Conservation (phyloP, 805 yeast genomes). For the Pichia phayaonensis region DNA sequence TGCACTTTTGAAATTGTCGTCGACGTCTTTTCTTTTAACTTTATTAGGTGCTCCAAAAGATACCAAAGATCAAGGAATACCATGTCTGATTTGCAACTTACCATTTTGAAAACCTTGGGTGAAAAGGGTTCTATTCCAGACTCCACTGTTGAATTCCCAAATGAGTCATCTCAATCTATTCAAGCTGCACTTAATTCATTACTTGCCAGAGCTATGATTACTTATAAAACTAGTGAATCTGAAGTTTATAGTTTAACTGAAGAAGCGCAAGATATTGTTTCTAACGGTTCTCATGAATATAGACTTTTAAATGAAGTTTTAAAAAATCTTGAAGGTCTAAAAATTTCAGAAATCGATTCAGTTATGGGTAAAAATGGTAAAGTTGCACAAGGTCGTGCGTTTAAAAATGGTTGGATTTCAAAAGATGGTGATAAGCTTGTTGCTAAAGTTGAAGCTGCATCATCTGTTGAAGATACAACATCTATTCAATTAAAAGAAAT, state of each 20-base stretch:
- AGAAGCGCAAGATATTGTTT: conserved; percentile 76
- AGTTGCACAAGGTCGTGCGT: conserved; percentile 95
- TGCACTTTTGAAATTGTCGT: not conserved
- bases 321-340: conserved; percentile 68
- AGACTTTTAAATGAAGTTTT: conserved; percentile 70
- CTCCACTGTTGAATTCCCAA: conserved; percentile 62
- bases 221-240: conserved; percentile 62
- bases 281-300: conserved; percentile 84
- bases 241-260: conserved; percentile 68
- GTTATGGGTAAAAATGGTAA: conserved; percentile 79
- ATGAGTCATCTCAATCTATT: conserved; percentile 52
- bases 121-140: conserved; percentile 57
- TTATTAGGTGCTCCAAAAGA: not conserved
- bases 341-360: conserved; percentile 64
- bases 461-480: conserved; percentile 58
- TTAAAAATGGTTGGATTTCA: conserved; percentile 92
- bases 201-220: conserved; percentile 74
- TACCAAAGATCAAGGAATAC: not conserved
- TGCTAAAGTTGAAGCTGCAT: conserved; percentile 41
- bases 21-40: not conserved
- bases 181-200: conserved; percentile 84
- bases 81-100: conserved; percentile 66
- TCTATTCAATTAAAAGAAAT: conserved; percentile 56
- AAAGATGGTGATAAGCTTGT: conserved; percentile 80
- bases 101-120: conserved; percentile 58